Base-by-base conservation (phyloP, 1,284 basidiomycete genomes). In the Erythrobasidium hasegawianum region DNA sequence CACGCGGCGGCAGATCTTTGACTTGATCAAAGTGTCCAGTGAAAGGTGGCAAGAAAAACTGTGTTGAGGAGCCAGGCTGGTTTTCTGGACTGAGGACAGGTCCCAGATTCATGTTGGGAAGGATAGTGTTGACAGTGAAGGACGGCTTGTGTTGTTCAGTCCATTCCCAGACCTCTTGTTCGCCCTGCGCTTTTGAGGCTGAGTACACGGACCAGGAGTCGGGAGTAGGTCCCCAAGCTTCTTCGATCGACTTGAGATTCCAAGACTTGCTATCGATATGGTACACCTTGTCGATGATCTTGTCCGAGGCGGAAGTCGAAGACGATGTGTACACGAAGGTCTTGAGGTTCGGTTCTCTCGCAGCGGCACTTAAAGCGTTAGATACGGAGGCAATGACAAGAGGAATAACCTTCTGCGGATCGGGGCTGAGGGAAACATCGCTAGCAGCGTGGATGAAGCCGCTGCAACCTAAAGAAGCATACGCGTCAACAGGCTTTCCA, bases 61-160 rank as follows among this genome's bases (percentile, higher is more conserved):
- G 43, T 2, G 62, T 45, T 1, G 62, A 57, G 8, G 49, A 53
- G 39, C 49, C 66, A n/a, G 22, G 13, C 41, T 69, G 59, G 18
- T 66, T 43, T 3, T 67, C 50, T n/a, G 59, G 16, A 26, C 49
- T 60, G 13, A 67, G 57, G 47, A 69, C 57, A 45, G 57, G 7
- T 22, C 69, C 69, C n/a, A 70, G 43, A 39, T 54, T 62, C 27
- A 53, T 57, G 29, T 64, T 65, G 0, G 69, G 69, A n/a, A 68
- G 62, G 3, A 70, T 56, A 5, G 69, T 20, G 40, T 65, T 68
- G 50, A 70, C 57, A 1, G 47, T 50, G 60, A 70, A 70, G 4
- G 56, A 47, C 10, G 69, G 69, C 55, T 68, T 68, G 18, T 70
- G 41, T 45, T 68, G 54, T 41, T 68, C 29, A 29, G 66, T 18